Percentiles rank a stretch among this genome's conserved stretches.
Conservation (phyloP, 2,329 filamentous ascomycete species). For the Dactylellina drechsleri region DNA sequence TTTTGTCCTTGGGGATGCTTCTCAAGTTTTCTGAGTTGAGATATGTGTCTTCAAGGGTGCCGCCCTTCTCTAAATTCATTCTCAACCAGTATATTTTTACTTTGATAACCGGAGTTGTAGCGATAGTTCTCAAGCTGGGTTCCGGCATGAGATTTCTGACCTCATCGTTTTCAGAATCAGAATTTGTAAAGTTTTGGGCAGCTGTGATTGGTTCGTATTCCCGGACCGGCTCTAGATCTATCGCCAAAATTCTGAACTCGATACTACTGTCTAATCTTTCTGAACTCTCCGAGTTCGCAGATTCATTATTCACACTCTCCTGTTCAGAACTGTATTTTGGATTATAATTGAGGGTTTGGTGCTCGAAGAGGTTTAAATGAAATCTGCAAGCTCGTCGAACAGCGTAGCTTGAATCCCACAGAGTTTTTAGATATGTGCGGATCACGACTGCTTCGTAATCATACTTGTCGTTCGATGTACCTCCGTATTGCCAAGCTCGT, state of each 20-base stretch:
- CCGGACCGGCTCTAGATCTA: slow-evolving; percentile 23
- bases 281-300: background rate
- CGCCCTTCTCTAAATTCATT: background rate
- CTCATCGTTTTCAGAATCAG: slow-evolving; percentile 22
- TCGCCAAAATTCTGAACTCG: background rate
- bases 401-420: slow-evolving; percentile 54
- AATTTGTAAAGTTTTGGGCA: background rate
- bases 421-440: slow-evolving; percentile 32
- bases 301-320: background rate
- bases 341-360: slow-evolving; percentile 3
- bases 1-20: background rate
- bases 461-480: slow-evolving; percentile 17
- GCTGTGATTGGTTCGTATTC: slow-evolving; percentile 6
- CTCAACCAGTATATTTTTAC: slow-evolving; percentile 13
- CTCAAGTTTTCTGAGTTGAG: background rate
- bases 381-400: slow-evolving; percentile 56
- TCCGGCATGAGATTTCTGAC: background rate
- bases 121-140: background rate
- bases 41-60: background rate
- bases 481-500: slow-evolving; percentile 24
- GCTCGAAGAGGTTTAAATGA: slow-evolving; percentile 51
- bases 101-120: slow-evolving; percentile 19
- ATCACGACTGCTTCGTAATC: slow-evolving; percentile 50
- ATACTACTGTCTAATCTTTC: background rate
- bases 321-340: background rate